Base-by-base conservation (phyloP, 1,139 yeast genomes). In the Taphrina confusa region DNA sequence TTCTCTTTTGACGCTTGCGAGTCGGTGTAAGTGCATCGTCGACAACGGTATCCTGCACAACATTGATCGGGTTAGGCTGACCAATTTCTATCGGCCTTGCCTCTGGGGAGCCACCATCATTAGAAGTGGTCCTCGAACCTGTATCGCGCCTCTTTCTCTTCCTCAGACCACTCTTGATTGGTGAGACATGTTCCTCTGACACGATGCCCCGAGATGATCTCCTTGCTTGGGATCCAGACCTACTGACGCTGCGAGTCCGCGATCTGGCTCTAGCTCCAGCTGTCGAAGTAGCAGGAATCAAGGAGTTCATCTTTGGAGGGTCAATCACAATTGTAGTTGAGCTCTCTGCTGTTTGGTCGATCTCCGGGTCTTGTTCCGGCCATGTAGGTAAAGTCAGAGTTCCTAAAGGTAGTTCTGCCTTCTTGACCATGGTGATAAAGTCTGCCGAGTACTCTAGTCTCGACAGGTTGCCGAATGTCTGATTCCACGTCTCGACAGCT, bases 401-500 rank as follows among this genome's bases (percentile, higher is more conserved):
- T 12, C 36, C 52, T 3, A 23, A 16, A 2, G 30, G 20, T 12
- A 37, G 30, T 11, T 31, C 34, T 22, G 36, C 18, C 22, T n/a
- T 14, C 11, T 31, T 23, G 31, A 55, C 20, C 46, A 37, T 20
- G 18, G 23, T 27, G 18, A 42, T 31, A 44, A 55, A 25, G 18
- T 55, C 59, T 1, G 31, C 14, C 3, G 59, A 36, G 28, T 55
- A 55, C 14, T 28, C 44, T 16, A 55, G 52, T n/a, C 44, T 6
- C 4, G 60, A 23, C 20, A 12, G 33, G 12, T 30, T 31, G 12
- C 52, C 59, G 36, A 55, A 55, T 8, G 34, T 44, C 28, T 31
- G n/a, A 36, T 55, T 55, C 59, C 59, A 55, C 4, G 12, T 28
- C n/a, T 16, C 44, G 16, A 55, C n/a, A 12, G 44, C 42, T 27